Base-by-base conservation (phyloP, 179 eudicot genomes). In the Silene coronaria region DNA sequence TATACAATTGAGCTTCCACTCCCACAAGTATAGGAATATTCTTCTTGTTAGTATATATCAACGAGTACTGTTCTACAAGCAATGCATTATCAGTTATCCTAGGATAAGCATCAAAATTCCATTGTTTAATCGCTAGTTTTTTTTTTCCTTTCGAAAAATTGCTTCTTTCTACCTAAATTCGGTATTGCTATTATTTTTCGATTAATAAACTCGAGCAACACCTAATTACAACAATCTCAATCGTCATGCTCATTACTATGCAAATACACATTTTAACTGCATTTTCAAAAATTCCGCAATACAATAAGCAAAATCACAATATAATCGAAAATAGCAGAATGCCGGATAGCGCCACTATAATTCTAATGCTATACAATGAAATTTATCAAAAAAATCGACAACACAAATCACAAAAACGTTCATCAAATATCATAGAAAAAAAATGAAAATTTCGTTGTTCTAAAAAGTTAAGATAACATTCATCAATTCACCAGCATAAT, bases 401-500 rank as follows among this genome's bases (percentile, higher is more conserved):
- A 0, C 13, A 48, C 16, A 67, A 27, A 74, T 58, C 65, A 19
- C 53, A 13, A 68, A 34, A 67, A n/a, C 13, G 6, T 13, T 28
- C 48, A 24, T 36, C 60, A 3, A 32, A 2, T n/a, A n/a, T 26
- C 65, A 70, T 34, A 42, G 55, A 53, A 70, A 75, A 17, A 30
- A 66, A 27, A 32, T 21, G 12, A n/a, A 42, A 42, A 61, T 48
- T 2, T 32, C 12, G n/a, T 5, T 7, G 3, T 66, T 30, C 34
- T 27, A 5, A 38, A 32, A 42, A 67, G 19, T 11, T 2, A 24
- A 19, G 16, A 62, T 36, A 60, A 2, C 70, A 63, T 34, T 1
- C 17, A 75, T 23, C 74, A 71, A 72, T 90, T 86, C 46, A 90
- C 99, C 99, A 9, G 96, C 96, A 30, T 95, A 95, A 61, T 59